Base-by-base conservation (phyloP, 176 grass and related monocot species). In the Aechmea fasciata region DNA sequence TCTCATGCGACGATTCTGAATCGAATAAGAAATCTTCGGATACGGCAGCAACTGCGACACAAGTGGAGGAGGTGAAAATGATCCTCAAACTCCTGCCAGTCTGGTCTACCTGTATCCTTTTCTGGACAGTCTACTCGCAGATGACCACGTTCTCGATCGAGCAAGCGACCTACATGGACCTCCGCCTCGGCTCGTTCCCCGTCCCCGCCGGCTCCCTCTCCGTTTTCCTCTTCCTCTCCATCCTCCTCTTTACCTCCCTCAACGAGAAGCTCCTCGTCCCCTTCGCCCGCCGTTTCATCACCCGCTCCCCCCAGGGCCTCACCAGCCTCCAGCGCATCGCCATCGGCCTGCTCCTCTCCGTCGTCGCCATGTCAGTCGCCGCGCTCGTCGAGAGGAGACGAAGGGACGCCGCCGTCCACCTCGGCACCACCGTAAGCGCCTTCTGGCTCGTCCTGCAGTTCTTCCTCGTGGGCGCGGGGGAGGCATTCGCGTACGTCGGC, bases 401-500 rank as follows among this genome's bases (percentile, higher is more conserved):
- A 8, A 71, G 87, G 11, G 55, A 25, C 17, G 18, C 67, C 0
- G 20, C 68, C 0, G 15, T 3, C 11, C 25, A 24, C 0, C 64
- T 3, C 10, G 22, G 2, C 11, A 61, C 6, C 2, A 47, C 13
- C 1, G 62, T 86, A 29, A 86, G 79, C 69, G 79, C 70, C 12
- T 83, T 90, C 75, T 90, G 83, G 83, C 76, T 90, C 24, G 79
- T 74, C 65, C 83, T 80, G 14, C 83, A 90, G 68, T 83, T 80
- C 77, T 77, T 85, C 64, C 48, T 90, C 68, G 87, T 90, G 18
- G 87, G 87, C 69, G 72, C 87, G 13, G 87, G 87, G 64, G 87
- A 90, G 76, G 87, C 83, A 49, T 90, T 90, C 73, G 87, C 87
- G 7, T 86, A 90, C 75, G 83, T 90, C 33, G 83, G 87, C 14